Evolutionary conservation across 306 rosid species (phyloP), one percentile per base, ranked within the genome.

Genomic region (Quercus cerris): DNA sequence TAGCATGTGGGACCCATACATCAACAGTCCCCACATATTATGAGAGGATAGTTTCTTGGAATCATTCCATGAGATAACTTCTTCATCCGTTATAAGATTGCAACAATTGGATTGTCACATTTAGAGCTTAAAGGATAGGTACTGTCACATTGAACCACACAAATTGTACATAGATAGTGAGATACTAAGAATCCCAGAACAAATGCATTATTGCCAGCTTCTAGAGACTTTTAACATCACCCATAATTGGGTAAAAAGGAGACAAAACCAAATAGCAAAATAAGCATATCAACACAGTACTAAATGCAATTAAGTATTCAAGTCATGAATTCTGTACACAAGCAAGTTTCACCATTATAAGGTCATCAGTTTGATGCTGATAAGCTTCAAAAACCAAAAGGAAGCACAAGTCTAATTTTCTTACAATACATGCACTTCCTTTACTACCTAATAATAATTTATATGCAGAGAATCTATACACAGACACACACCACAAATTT

Each of bases 401-500:
- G 23, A 19, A 55, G 75, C 23, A 23, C 11, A 41, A 62, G 27
- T 25, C 18, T 52, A 35, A 17, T 67, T 10, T 67, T 67, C 23
- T 25, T 74, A 70, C 44, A 19, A 20, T 77, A 76, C 84, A 80
- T 61, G 31, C 71, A 77, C 70, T 80, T 35, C 49, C 31, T 66
- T 54, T 19, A 67, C 46, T 66, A 74, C 54, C 38, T 8, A 2
- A 55, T 38, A 8, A 20, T 44, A 71, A 71, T 19, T 41, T 54
- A 5, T 11, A 44, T 44, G 18, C 22, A 62, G 41, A 66, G 49
- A 84, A 77, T 38, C 70, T 71, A 62, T 81, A 56, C 71, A 87
- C 85, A 84, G 30, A 72, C 61, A 84, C 56, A 72, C 69, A 61
- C 70, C 12, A 20, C 18, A 30, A 74, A 81, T 25, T 41, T 41